A percentile compares a stretch with the other conserved stretches of the same genome.
phyloP scores from a whole-genome alignment of 2,329 filamentous ascomycete genomes.

The Bipolaris bicolor region DNA sequence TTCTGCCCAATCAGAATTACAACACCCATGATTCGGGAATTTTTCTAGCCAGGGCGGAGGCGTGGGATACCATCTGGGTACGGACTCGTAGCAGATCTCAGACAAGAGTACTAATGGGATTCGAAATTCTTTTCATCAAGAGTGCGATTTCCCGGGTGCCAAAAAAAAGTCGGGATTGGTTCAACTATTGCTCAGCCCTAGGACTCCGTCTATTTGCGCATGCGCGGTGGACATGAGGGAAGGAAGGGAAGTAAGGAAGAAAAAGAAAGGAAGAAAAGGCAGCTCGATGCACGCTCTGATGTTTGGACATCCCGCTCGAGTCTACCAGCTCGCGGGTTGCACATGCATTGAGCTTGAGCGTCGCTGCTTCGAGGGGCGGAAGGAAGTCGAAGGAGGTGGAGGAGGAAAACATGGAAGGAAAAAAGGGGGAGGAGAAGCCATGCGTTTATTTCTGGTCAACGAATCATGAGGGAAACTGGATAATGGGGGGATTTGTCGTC shows the following conservation, averaged over 20 bases:
- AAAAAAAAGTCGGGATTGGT: slow-evolving; percentile 37
- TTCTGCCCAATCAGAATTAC: slow-evolving; percentile 19
- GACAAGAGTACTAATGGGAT: slow-evolving; percentile 13
- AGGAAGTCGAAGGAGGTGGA: not conserved
- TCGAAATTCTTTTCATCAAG: slow-evolving; percentile 10
- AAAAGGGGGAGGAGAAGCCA: slow-evolving; percentile 20
- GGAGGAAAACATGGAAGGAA: slow-evolving; percentile 6
- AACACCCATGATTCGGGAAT: slow-evolving; percentile 30
- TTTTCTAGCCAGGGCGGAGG: slow-evolving; percentile 37
- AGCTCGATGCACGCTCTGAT: slow-evolving; percentile 47
- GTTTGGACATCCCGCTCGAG: slow-evolving; percentile 27
- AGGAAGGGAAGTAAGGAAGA: slow-evolving; percentile 13
- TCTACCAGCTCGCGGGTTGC: slow-evolving; percentile 30
- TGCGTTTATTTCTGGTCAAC: slow-evolving; percentile 36
- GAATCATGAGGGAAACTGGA: slow-evolving; percentile 29
- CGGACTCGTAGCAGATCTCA: slow-evolving; percentile 49
- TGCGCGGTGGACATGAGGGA: slow-evolving; percentile 27
- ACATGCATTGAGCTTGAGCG: slow-evolving; percentile 39
- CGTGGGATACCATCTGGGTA: slow-evolving; percentile 46
- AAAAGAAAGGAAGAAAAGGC: slow-evolving; percentile 20
- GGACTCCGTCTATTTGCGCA: slow-evolving; percentile 41
- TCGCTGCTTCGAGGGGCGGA: slow-evolving; percentile 37
- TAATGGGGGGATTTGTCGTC: not conserved
- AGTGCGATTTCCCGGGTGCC: slow-evolving; percentile 2
- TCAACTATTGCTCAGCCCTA: slow-evolving; percentile 47